phyloP scores from a whole-genome alignment of 2,329 filamentous ascomycete species.

The Colletotrichum echinochloae region DNA sequence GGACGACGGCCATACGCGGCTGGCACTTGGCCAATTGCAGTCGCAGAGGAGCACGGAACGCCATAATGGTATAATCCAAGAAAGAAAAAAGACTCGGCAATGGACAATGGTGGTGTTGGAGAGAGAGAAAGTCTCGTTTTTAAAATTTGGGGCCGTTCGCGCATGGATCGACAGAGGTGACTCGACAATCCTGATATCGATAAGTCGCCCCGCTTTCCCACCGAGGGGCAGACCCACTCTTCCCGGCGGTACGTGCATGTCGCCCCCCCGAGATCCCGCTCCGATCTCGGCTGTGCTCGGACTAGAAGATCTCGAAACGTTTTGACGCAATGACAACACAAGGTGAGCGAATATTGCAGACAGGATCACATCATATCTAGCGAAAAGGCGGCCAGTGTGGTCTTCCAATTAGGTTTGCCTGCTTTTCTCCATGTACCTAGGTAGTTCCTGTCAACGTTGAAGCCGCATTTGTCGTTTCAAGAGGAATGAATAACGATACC shows the following conservation, averaged over 20 bases:
- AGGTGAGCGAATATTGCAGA: no score
- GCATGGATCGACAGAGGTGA: slow-evolving; percentile 32
- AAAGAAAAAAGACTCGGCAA: slow-evolving; percentile 6
- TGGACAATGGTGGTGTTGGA: slow-evolving; percentile 11
- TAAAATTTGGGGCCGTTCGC: slow-evolving; percentile 37
- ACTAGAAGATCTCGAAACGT: background rate
- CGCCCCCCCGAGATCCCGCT: background rate
- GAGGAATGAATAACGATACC: no score
- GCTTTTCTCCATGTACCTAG: background rate
- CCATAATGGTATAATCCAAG: slow-evolving; percentile 48
- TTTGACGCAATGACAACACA: background rate
- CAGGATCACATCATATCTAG: no score
- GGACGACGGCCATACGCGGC: slow-evolving; percentile 41
- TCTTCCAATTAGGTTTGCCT: background rate
- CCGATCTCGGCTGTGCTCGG: slow-evolving; percentile 19
- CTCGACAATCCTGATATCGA: slow-evolving; percentile 34
- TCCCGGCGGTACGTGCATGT: background rate
- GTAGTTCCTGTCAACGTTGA: background rate
- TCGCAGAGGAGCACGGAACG: slow-evolving; percentile 54
- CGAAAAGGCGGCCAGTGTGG: background rate
- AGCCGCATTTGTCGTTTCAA: background rate
- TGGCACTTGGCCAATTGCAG: slow-evolving; percentile 51
- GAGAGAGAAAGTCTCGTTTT: background rate
- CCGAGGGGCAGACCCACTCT: slow-evolving; percentile 13
- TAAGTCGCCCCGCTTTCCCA: slow-evolving; percentile 16